Base-by-base conservation (phyloP, 345 rosid genomes). In the Clarkia xantiana region DNA sequence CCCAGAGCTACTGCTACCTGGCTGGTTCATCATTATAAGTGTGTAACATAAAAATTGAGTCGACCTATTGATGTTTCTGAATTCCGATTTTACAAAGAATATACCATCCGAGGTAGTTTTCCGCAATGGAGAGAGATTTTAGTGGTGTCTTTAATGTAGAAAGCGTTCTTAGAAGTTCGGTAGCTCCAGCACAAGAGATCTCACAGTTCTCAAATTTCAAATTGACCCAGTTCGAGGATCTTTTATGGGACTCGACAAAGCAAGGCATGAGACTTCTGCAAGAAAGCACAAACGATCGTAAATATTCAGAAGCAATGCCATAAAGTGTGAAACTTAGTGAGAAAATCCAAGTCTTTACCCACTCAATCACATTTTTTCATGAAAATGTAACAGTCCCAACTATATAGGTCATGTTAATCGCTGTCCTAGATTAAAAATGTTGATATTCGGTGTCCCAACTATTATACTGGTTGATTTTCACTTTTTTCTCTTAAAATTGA, bases 21-120 rank as follows among this genome's bases (percentile, higher is more conserved):
- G 53, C 97, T 90, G 77, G 44, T 67, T 41, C 53, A 64, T 47
- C 44, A 38, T 40, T 39, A 23, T 67, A 47, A 25, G 72, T 20
- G 42, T 55, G 38, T 10, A 50, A 29, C 18, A 55, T 40, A 18
- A 42, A 13, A 13, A 18, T 5, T 3, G 18, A 42, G 17, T 57
- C 46, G 45, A 22, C 20, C 22, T 57, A 47, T 20, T n/a, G 51
- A 54, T 46, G 52, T 14, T 29, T 29, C 11, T 13, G 18, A 25
- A 14, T 52, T 14, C 45, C 0, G 18, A 15, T 40, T 22, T 19
- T 15, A 38, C n/a, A 39, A 39, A 14, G 63, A 49, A 66, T 70
- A 40, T 40, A 86, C 95, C 95, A 79, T 67, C 91, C 81, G 7
- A 86, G 86, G 60, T 50, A 46, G 67, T 90, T 90, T 64, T 90